These are phyloP conservation scores for Clitopilus passeckerianus DNA, from an alignment of 768 basidiomycete genomes.

Conservation along the genomic window DNA sequence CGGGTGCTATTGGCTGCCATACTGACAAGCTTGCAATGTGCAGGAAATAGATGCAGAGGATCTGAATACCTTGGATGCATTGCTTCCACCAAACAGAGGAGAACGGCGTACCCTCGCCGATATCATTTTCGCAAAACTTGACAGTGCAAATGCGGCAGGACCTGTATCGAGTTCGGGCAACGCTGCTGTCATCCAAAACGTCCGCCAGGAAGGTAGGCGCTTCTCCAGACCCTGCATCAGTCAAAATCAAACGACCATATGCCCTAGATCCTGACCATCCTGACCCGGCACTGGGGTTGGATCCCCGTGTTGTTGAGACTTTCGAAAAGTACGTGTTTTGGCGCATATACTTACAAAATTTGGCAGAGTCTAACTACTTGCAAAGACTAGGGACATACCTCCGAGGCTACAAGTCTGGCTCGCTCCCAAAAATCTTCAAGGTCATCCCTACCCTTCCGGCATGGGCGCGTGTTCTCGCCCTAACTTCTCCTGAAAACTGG, in stretches of 20 bases:
- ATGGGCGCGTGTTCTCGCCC: constrained; percentile 93
- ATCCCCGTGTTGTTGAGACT: constrained; percentile 88
- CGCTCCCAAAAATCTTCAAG: constrained; percentile 96
- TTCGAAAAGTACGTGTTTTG: constrained; percentile 74
- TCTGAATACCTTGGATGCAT: constrained; percentile 76
- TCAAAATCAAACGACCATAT: neutral
- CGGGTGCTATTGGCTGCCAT: constrained; percentile 1
- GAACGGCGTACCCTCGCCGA: constrained; percentile 90
- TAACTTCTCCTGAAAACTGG: constrained; percentile 92
- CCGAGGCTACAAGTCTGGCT: constrained; percentile 86
- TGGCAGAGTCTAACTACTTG: neutral
- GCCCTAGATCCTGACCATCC: constrained; percentile 45
- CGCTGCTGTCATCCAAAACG: constrained; percentile 53
- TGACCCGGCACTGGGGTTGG: constrained; percentile 84
- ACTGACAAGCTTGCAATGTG: constrained; percentile 6
- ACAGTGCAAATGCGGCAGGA: constrained; percentile 44
- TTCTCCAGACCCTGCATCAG: neutral
- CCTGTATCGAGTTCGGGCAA: constrained; percentile 19
- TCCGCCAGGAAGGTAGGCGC: constrained; percentile 44
- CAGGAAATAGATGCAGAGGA: constrained; percentile 91
- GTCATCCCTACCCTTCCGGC: constrained; percentile 92
- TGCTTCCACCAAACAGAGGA: constrained; percentile 69
- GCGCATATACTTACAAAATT: neutral
- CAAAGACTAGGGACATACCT: constrained; percentile 81
- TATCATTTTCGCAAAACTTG: constrained; percentile 92